Evolutionary conservation across 2,329 filamentous ascomycete genomes (phyloP), one percentile per base, ranked within the genome.

Genomic region (Ambrosiella cleistominuta): DNA sequence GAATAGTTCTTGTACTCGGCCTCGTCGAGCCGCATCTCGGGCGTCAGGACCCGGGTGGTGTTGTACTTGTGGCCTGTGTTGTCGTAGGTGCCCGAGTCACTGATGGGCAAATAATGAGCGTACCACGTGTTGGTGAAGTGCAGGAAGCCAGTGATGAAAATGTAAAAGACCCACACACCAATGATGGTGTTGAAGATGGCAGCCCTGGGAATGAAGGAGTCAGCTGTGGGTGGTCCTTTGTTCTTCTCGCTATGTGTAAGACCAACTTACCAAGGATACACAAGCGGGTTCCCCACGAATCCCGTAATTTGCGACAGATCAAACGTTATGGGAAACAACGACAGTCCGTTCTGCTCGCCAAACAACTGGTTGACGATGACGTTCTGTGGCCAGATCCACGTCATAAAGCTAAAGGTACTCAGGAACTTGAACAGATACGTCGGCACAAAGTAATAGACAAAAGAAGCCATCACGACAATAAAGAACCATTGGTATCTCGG

Each of bases 231-330:
- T 27, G 27, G 27, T 27, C 27, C 27, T 27, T 27, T 27, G 27
- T 27, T 27, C 27, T 27, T 27, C 27, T 27, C 27, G 27, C 27
- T 27, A 27, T 27, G 27, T 3, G 27, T 27, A 27, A 27, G 2
- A 27, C 27, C 27, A 27, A 27, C 74, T 60, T 66, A 79, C 77
- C 82, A 88, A 4, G 84, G 84, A 2, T 82, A 78, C 54, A 86
- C 82, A 42, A 88, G 69, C 17, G 83, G 84, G 8, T 81, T 85
- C 37, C 79, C 78, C 56, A 85, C 73, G 61, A 79, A 88, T 52
- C 82, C 85, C 2, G 82, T 75, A 56, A 87, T 76, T 63, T 86
- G 82, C 4, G 82, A 83, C 83, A 85, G 88, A 70, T 88, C 85
- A 65, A 88, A 86, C 0, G 83, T 87, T 38, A 88, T 79, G 1